Evolutionary conservation across 2,329 filamentous ascomycete genomes (phyloP).

Genomic region (Epichloe gansuensis): DNA sequence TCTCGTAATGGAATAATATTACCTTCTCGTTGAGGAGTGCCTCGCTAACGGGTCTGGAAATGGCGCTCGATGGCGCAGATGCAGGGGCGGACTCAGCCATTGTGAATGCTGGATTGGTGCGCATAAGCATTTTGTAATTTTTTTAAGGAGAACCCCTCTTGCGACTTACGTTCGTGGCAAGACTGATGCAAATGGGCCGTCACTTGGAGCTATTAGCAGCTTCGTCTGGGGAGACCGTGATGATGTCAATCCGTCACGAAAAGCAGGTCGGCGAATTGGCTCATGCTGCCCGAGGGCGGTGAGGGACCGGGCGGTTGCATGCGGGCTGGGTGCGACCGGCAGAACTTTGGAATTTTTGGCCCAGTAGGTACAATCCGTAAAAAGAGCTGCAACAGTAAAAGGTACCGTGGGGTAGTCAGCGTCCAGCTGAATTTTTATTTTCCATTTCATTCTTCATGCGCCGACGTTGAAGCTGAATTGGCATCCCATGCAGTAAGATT

Average conservation of each 20-base stretch:
- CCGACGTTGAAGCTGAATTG: not conserved
- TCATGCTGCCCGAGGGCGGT: slow-evolving; percentile 32
- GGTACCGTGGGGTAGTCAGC: not conserved
- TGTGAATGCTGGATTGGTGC: slow-evolving; percentile 14
- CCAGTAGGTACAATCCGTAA: not conserved
- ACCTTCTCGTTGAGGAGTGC: slow-evolving; percentile 99
- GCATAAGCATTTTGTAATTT: not conserved
- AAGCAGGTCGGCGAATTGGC: slow-evolving; percentile 24
- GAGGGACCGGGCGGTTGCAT: slow-evolving; percentile 13
- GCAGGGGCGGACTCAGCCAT: slow-evolving; percentile 42
- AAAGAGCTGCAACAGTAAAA: not conserved
- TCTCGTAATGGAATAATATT: slow-evolving; percentile 15
- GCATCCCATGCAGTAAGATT: not conserved
- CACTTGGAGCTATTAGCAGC: slow-evolving; percentile 18
- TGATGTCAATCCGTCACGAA: slow-evolving; percentile 27
- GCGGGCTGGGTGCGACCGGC: slow-evolving; percentile 21
- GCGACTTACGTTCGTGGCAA: slow-evolving; percentile 2
- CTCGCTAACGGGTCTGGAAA: slow-evolving; percentile 86
- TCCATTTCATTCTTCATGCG: not conserved
- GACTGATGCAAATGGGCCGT: slow-evolving; percentile 7
- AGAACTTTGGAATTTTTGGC: slow-evolving; percentile 35
- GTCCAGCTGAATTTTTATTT: slow-evolving; percentile 1
- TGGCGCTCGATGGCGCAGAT: slow-evolving; percentile 45
- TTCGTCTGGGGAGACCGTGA: slow-evolving; percentile 13
- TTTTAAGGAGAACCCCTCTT: not conserved